Percentiles rank a stretch among this genome's conserved stretches.
Evolutionary conservation across 768 basidiomycete genomes (phyloP).

Genomic region (Chalciporus piperatus): DNA sequence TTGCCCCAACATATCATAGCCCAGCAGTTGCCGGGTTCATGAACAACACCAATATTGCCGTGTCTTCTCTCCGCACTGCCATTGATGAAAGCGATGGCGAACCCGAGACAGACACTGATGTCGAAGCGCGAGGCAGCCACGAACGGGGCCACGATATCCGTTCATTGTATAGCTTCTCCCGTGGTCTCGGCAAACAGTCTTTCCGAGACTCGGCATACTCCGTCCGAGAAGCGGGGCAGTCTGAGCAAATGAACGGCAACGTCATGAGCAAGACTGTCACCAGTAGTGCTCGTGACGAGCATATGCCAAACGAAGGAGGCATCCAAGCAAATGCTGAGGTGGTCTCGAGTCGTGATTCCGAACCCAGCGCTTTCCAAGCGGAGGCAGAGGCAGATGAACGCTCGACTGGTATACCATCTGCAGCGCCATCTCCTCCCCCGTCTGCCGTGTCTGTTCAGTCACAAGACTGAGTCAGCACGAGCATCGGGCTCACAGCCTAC

Average conservation of each 20-base stretch:
- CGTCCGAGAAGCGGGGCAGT: constrained; percentile 20
- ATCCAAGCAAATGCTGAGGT: constrained; percentile 15
- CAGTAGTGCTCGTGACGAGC: constrained; percentile 12
- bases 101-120: constrained; percentile 32
- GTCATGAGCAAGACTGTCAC: constrained; percentile 14
- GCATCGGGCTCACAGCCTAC: constrained; percentile 1
- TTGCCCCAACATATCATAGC: constrained; percentile 26
- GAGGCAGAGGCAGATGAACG: constrained; percentile 21
- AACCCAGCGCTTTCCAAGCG: constrained; percentile 17
- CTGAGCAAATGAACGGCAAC: constrained; percentile 21
- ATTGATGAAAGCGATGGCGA: constrained; percentile 36
- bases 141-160: constrained; percentile 23
- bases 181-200: constrained; percentile 27
- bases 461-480: constrained; percentile 5
- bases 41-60: constrained; percentile 36
- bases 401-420: constrained; percentile 24
- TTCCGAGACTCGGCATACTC: constrained; percentile 24
- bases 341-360: constrained; percentile 13
- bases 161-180: constrained; percentile 33
- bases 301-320: constrained; percentile 4
- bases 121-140: constrained; percentile 21
- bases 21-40: constrained; percentile 29
- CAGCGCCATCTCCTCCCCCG: constrained; percentile 29
- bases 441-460: constrained; percentile 29
- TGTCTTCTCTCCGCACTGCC: constrained; percentile 33